phyloP scores from a whole-genome alignment of 179 eudicot genomes.

The Amaranthus tricolor region DNA sequence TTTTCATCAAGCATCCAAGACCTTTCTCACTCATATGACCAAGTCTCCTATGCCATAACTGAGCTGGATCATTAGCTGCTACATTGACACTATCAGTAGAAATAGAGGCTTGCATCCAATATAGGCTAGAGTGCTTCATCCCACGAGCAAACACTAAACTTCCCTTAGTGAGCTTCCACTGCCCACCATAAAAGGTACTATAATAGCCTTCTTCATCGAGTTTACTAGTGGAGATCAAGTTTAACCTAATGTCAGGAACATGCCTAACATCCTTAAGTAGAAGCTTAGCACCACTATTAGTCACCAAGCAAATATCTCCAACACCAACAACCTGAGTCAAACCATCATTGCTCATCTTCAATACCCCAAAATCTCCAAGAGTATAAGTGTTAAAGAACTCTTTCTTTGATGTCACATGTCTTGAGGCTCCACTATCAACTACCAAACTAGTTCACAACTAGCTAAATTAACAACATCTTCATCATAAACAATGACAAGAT shows the following conservation, averaged over 20 bases:
- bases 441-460: constrained; percentile 3
- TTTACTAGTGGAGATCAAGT: constrained; percentile 19
- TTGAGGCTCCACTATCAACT: too few relatives aligned
- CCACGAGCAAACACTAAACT: too few relatives aligned
- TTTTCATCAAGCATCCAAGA: too few relatives aligned
- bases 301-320: constrained; percentile 18
- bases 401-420: too few relatives aligned
- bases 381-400: too few relatives aligned
- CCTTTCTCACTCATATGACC: too few relatives aligned
- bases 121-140: too few relatives aligned
- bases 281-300: neutral
- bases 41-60: too few relatives aligned
- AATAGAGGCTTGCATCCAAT: too few relatives aligned
- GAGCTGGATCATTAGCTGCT: too few relatives aligned
- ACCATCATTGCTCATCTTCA: constrained; percentile 3
- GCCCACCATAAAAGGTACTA: neutral
- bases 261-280: constrained; percentile 12
- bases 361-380: constrained; percentile 5
- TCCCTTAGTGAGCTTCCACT: too few relatives aligned
- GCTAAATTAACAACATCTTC: neutral
- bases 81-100: too few relatives aligned
- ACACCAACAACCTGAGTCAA: constrained; percentile 1
- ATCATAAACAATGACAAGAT: constrained; percentile 8
- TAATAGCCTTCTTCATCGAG: constrained; percentile 24
- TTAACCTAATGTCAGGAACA: constrained; percentile 9